Percentiles rank a stretch among this genome's conserved stretches.
These are phyloP conservation scores for Dactylonectria estremocensis DNA, from an alignment of 2,329 filamentous ascomycete species.

Conservation along the genomic window DNA sequence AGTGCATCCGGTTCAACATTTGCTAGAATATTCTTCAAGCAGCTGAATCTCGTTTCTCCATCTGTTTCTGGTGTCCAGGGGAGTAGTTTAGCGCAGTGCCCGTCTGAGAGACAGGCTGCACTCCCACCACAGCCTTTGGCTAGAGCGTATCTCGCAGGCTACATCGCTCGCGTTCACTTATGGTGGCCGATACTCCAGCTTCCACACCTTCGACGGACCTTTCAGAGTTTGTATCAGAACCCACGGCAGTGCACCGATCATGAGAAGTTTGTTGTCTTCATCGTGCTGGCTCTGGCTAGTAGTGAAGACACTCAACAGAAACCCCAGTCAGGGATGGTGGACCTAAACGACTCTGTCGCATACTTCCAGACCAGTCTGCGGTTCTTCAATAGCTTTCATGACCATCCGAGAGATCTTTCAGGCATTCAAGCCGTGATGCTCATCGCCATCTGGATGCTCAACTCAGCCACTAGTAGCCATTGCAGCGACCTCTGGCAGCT, in stretches of 20 bases:
- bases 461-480: slow-evolving; percentile 38
- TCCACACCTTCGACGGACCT: slow-evolving; percentile 30
- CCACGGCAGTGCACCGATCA: slow-evolving; percentile 28
- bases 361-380: slow-evolving; percentile 44
- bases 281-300: slow-evolving; percentile 39
- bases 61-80: neutral
- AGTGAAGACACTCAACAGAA: slow-evolving; percentile 27
- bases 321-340: slow-evolving; percentile 37
- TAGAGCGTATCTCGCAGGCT: slow-evolving; percentile 32
- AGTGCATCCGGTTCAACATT: slow-evolving; percentile 46
- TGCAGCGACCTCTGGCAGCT: slow-evolving; percentile 48
- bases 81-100: slow-evolving; percentile 12
- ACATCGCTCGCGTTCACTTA: slow-evolving; percentile 43
- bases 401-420: slow-evolving; percentile 38
- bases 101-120: slow-evolving; percentile 27
- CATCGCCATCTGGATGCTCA: slow-evolving; percentile 45
- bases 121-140: slow-evolving; percentile 41
- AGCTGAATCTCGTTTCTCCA: slow-evolving; percentile 33
- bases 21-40: slow-evolving; percentile 47
- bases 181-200: slow-evolving; percentile 49
- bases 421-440: slow-evolving; percentile 43
- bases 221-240: slow-evolving; percentile 35
- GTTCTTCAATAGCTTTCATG: slow-evolving; percentile 40
- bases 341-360: slow-evolving; percentile 39
- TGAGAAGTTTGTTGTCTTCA: slow-evolving; percentile 40